These are phyloP conservation scores for Sporothrix brunneoviolacea DNA, from an alignment of 2,329 filamentous ascomycete genomes.

Conservation along the genomic window DNA sequence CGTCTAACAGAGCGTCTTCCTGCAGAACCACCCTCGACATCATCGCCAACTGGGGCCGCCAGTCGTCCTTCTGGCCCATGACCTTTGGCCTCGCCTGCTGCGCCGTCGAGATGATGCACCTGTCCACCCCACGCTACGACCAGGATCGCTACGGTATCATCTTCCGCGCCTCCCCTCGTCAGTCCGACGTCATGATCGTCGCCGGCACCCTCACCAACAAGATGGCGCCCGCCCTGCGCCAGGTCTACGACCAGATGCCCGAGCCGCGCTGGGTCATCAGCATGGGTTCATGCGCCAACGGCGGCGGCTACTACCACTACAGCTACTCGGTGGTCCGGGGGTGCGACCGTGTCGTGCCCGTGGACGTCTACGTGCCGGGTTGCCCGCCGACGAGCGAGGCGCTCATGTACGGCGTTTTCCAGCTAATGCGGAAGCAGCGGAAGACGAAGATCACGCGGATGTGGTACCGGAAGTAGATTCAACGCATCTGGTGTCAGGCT, in stretches of 20 bases:
- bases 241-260: conserved; percentile 94
- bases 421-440: conserved; percentile 64
- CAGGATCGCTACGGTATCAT: conserved; percentile 85
- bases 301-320: conserved; percentile 69
- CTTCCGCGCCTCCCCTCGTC: conserved; percentile 79
- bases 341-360: conserved; percentile 59
- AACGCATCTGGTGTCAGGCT: too few species aligned
- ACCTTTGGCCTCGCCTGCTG: conserved; percentile 86
- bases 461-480: conserved; percentile 46
- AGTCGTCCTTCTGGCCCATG: conserved; percentile 82
- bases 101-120: conserved; percentile 88
- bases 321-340: conserved; percentile 61
- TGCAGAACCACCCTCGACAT: conserved; percentile 68
- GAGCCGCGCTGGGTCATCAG: conserved; percentile 77
- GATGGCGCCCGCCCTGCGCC: conserved; percentile 84
- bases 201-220: conserved; percentile 92
- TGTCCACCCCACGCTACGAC: conserved; percentile 82
- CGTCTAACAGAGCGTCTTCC: too few species aligned
- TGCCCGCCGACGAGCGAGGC: conserved; percentile 48
- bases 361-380: conserved; percentile 62
- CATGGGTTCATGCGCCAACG: conserved; percentile 66
- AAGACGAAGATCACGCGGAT: conserved; percentile 39
- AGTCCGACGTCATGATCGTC: conserved; percentile 90
- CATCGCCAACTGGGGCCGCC: conserved; percentile 76
- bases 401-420: conserved; percentile 52